Evolutionary conservation across 148 eudicot species (phyloP).

Genomic region (Talinum fruticosum): DNA sequence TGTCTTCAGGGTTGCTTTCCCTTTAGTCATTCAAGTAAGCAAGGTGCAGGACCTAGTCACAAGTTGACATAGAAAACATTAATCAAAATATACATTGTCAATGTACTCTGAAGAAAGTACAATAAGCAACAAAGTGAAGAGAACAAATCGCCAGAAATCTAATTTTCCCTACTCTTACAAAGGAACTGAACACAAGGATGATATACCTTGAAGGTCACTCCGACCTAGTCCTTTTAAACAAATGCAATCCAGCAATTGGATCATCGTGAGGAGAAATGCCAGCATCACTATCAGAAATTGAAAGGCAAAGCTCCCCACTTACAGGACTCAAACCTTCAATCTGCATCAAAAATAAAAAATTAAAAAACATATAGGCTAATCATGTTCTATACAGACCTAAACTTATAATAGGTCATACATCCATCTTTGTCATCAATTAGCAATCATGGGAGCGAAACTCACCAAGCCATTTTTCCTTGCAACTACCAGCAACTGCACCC

Average conservation of each 20-base stretch:
- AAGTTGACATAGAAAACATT: not conserved
- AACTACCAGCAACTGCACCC: slow-evolving; percentile 72
- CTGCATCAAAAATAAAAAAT: slow-evolving; percentile 32
- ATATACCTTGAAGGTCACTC: slow-evolving; percentile 60
- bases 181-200: not conserved
- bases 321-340: slow-evolving; percentile 71
- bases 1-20: slow-evolving; percentile 55
- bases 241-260: slow-evolving; percentile 68
- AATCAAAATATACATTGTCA: too few relatives aligned
- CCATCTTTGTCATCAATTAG: not conserved
- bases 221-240: slow-evolving; percentile 43
- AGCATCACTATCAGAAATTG: slow-evolving; percentile 34
- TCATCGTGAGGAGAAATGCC: slow-evolving; percentile 46
- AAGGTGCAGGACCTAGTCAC: slow-evolving; percentile 62
- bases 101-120: not conserved
- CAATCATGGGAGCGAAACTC: slow-evolving; percentile 30
- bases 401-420: not conserved
- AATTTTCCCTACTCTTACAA: not conserved
- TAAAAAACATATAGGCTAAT: too few relatives aligned
- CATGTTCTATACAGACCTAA: not conserved
- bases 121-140: not conserved
- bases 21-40: slow-evolving; percentile 73
- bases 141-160: not conserved
- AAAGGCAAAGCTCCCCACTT: slow-evolving; percentile 56
- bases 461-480: slow-evolving; percentile 87